phyloP scores from a whole-genome alignment of 129 eudicot genomes.

The Pseudognaphalium luteoalbum region DNA sequence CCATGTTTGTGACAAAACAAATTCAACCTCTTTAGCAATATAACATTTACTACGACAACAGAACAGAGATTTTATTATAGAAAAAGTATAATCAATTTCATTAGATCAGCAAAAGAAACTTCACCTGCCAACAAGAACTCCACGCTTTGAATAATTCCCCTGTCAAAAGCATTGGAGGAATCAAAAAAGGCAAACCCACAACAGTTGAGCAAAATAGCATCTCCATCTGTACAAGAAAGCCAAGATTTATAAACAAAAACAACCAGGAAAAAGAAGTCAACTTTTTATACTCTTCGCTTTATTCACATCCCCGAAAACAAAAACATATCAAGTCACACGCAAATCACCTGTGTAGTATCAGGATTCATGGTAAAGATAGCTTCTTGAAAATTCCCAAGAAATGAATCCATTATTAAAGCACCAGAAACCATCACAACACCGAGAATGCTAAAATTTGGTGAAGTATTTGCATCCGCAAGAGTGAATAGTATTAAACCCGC shows the following conservation, averaged over 20 bases:
- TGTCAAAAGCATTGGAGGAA: slow-evolving; percentile 92
- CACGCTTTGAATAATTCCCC: slow-evolving; percentile 91
- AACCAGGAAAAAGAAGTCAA: background rate
- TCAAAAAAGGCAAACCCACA: slow-evolving; percentile 90
- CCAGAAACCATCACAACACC: slow-evolving; percentile 92
- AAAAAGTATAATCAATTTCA: background rate
- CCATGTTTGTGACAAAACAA: too few relatives aligned
- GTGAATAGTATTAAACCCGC: slow-evolving; percentile 83
- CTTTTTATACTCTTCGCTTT: slow-evolving; percentile 1
- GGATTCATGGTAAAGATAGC: slow-evolving; percentile 91
- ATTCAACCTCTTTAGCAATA: background rate
- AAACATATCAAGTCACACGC: slow-evolving; percentile 6
- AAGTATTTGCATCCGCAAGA: slow-evolving; percentile 83
- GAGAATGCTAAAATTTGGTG: slow-evolving; percentile 86
- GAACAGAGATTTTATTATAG: background rate
- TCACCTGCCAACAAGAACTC: slow-evolving; percentile 79
- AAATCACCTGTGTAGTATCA: slow-evolving; percentile 78
- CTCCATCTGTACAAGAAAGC: slow-evolving; percentile 63
- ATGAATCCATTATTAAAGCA: slow-evolving; percentile 86
- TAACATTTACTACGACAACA: background rate
- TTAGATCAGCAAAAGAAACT: slow-evolving; percentile 9
- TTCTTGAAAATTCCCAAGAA: slow-evolving; percentile 88
- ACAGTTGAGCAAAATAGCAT: slow-evolving; percentile 95
- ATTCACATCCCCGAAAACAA: background rate
- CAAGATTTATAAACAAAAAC: background rate